Evolutionary conservation across 768 basidiomycete species (phyloP), one percentile per base, ranked within the genome.

Genomic region (Suillus subaureus): DNA sequence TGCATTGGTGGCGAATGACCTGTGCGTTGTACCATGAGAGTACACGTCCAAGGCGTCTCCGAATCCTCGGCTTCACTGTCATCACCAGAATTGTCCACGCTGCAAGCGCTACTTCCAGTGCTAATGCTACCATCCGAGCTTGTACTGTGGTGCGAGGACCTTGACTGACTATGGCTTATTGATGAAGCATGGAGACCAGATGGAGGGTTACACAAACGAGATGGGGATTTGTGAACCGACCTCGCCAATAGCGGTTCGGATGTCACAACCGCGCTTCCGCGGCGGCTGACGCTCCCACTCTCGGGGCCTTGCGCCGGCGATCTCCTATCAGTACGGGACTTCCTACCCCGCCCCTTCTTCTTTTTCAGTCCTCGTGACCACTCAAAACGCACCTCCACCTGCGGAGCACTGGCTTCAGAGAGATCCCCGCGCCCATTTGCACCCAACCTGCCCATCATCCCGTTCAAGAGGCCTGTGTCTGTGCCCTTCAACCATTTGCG

Each of bases 41-140:
- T 88, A 73, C 96, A 98, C 55, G 90, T 88, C 96, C 96, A 99
- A 0, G 97, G 95, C 28, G 94, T 96, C 77, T 99, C 96, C 52
- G 93, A 94, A 72, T 98, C 97, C 74, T 99, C 96, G 0, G 96
- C 93, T 69, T 99, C 97, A 66, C 92, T 94, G 54, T 96, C 94
- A 18, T 91, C 89, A 0, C 83, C 93, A 2, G 85, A 84, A 57
- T 89, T 87, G 16, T 76, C 51, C 11, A 72, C 68, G n/a, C 35
- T 67, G 43, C 73, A 67, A 1, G 65, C 55, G 55, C 69, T 66
- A n/a, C 71, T 72, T 18, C 31, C 58, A 37, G 65, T 31, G 66
- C 72, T 78, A 13, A 68, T 73, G 35, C 73, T 70, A 61, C 74
- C 70, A 64, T 72, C 75, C 40, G 78, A 79, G 66, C 78, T 74